These are phyloP conservation scores for Moesziomyces sp. DNA, from an alignment of 1,284 basidiomycete genomes.

Conservation along the genomic window DNA sequence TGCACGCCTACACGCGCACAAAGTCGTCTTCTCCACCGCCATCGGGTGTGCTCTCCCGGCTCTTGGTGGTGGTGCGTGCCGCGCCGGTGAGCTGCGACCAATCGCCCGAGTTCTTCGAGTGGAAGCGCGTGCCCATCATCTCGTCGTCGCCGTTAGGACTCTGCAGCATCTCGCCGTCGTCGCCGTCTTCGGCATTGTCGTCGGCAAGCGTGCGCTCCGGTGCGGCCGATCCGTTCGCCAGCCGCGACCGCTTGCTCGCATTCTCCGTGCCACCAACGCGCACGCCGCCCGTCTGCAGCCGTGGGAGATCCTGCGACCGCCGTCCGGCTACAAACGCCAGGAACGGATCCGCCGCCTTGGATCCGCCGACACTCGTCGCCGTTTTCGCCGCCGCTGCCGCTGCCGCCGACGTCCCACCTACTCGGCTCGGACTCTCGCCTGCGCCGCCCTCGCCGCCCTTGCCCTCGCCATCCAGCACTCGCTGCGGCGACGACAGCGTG, in stretches of 20 bases:
- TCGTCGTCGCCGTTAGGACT: conserved; percentile 25
- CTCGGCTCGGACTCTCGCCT: conserved; percentile 26
- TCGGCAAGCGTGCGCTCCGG: conserved; percentile 5
- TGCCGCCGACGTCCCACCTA: neutral
- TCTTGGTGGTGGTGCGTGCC: neutral
- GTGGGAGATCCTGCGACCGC: conserved; percentile 34
- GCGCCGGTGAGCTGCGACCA: conserved; percentile 35
- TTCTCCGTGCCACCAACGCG: neutral
- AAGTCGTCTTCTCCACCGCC: conserved; percentile 32
- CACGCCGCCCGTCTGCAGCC: conserved; percentile 4
- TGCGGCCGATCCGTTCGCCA: conserved; percentile 18
- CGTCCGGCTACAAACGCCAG: conserved; percentile 53
- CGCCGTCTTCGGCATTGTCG: conserved; percentile 3
- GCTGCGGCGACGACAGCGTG: conserved; percentile 46
- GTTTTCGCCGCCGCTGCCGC: no score
- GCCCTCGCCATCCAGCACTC: conserved; percentile 11
- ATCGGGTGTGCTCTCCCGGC: neutral
- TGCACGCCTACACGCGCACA: conserved; percentile 24
- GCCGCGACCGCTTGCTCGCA: conserved; percentile 18
- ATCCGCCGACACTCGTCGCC: neutral
- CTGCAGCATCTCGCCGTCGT: conserved; percentile 12
- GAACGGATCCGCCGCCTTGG: conserved; percentile 47
- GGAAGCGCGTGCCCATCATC: conserved; percentile 19
- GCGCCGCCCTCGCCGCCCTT: conserved; percentile 7
- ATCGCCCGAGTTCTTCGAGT: conserved; percentile 36